A percentile compares a stretch with the other conserved stretches of the same genome.
phyloP scores from a whole-genome alignment of 2,329 filamentous ascomycete species.

The Epichloe sp. region DNA sequence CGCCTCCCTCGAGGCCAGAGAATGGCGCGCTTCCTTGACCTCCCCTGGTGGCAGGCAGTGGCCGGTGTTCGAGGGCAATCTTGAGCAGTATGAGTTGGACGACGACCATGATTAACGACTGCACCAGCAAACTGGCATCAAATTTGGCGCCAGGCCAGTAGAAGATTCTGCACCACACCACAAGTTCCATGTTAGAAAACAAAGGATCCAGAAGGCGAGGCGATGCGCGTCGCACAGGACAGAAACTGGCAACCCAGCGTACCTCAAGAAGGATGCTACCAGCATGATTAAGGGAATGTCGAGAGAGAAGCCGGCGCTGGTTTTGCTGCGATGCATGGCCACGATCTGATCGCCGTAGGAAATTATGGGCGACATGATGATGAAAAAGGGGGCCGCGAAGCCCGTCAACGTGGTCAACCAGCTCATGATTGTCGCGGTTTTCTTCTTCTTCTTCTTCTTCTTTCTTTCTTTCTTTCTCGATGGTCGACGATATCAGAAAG shows the following conservation, averaged over 20 bases:
- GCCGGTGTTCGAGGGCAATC: conserved; percentile 56
- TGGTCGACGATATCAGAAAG: too few species aligned
- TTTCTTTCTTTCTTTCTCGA: not conserved
- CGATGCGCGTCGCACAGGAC: not conserved
- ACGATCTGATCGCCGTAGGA: conserved; percentile 54
- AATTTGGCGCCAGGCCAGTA: conserved; percentile 57
- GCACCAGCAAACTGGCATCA: conserved; percentile 48
- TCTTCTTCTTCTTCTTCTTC: not conserved
- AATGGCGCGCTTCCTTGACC: conserved; percentile 52
- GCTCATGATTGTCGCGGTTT: conserved; percentile 15
- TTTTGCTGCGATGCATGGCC: conserved; percentile 50
- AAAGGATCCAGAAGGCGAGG: not conserved
- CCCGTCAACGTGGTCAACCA: conserved; percentile 38
- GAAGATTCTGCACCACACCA: conserved; percentile 40
- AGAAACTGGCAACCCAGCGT: conserved; percentile 7
- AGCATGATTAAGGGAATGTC: conserved; percentile 64
- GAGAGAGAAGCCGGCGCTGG: conserved; percentile 55
- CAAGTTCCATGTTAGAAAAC: not conserved
- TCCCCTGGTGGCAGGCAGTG: conserved; percentile 43
- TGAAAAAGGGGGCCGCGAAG: conserved; percentile 48
- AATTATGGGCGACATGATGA: conserved; percentile 49
- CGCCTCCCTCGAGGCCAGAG: conserved; percentile 31
- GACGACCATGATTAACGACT: conserved; percentile 51
- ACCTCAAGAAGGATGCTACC: conserved; percentile 53
- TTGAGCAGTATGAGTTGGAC: conserved; percentile 53